A percentile compares a stretch with the other conserved stretches of the same genome.
Evolutionary conservation across 345 rosid species (phyloP).

Genomic region (Melaleuca alternifolia): DNA sequence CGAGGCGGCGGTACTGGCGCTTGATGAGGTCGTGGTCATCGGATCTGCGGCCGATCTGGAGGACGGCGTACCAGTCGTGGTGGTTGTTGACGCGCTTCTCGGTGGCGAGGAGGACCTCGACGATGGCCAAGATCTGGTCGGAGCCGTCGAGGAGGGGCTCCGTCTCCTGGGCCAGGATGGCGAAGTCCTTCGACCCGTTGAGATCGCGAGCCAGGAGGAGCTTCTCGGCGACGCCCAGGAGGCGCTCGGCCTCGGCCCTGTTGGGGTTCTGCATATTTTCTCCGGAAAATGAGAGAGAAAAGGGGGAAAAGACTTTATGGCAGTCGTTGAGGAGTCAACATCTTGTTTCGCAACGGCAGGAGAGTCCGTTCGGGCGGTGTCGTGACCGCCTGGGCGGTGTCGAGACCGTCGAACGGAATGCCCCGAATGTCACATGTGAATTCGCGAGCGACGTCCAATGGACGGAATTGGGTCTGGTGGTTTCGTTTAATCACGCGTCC

Average conservation of each 20-base stretch:
- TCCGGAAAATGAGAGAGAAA: not conserved
- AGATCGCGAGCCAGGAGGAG: conserved; percentile 62
- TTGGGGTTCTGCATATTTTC: conserved; percentile 34
- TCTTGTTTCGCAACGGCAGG: not conserved
- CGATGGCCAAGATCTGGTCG: conserved; percentile 79
- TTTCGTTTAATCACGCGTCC: not conserved
- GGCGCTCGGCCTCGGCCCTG: conserved; percentile 64
- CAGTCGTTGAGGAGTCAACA: not conserved
- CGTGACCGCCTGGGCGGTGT: too few species aligned
- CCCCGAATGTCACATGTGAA: not conserved
- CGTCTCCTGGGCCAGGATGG: conserved; percentile 69
- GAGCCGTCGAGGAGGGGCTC: conserved; percentile 83
- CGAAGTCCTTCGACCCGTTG: conserved; percentile 62
- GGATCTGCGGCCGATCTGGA: conserved; percentile 49
- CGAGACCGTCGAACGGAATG: not conserved
- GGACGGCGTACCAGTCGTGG: conserved; percentile 74
- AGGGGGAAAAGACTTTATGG: not conserved
- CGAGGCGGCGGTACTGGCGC: conserved; percentile 75
- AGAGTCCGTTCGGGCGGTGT: not conserved
- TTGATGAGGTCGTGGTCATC: conserved; percentile 55
- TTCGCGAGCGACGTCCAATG: not conserved
- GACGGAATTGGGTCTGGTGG: not conserved
- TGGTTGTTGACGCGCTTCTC: conserved; percentile 57
- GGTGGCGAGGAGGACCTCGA: conserved; percentile 58
- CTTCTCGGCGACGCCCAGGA: conserved; percentile 80